A percentile compares a stretch with the other conserved stretches of the same genome.
These are phyloP conservation scores for Physocladia obscura DNA, from an alignment of 192 early-diverging fungal genomes.

Conservation along the genomic window DNA sequence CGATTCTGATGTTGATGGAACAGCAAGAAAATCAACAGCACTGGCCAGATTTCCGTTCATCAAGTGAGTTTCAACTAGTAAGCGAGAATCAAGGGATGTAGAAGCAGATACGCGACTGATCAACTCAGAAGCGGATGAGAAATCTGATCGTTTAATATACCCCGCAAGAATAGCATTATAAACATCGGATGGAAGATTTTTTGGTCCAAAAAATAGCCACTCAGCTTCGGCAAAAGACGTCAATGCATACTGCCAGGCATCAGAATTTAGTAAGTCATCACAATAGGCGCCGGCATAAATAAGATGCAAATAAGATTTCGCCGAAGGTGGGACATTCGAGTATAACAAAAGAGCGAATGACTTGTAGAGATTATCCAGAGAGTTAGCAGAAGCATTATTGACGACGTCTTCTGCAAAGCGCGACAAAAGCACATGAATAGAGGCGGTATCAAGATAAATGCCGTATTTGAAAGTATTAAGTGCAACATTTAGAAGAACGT, in stretches of 20 bases:
- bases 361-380: conserved; percentile 47
- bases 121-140: background rate
- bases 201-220: background rate
- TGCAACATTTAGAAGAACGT: background rate
- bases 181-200: background rate
- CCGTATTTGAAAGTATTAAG: conserved; percentile 19
- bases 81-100: background rate
- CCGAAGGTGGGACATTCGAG: conserved; percentile 30
- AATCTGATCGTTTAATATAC: background rate
- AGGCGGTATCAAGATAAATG: background rate
- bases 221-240: background rate
- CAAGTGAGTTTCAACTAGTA: background rate
- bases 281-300: conserved; percentile 38
- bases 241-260: conserved; percentile 10
- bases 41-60: conserved; percentile 8
- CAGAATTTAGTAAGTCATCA: background rate
- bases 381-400: background rate
- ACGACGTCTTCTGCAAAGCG: conserved; percentile 5
- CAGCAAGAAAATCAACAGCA: background rate
- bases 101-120: background rate
- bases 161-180: background rate
- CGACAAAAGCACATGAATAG: background rate
- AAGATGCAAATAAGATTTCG: conserved; percentile 26
- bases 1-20: background rate
- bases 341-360: conserved; percentile 43